Evolutionary conservation across 2,329 filamentous ascomycete species (phyloP).

Genomic region (Colletotrichum aenigma): DNA sequence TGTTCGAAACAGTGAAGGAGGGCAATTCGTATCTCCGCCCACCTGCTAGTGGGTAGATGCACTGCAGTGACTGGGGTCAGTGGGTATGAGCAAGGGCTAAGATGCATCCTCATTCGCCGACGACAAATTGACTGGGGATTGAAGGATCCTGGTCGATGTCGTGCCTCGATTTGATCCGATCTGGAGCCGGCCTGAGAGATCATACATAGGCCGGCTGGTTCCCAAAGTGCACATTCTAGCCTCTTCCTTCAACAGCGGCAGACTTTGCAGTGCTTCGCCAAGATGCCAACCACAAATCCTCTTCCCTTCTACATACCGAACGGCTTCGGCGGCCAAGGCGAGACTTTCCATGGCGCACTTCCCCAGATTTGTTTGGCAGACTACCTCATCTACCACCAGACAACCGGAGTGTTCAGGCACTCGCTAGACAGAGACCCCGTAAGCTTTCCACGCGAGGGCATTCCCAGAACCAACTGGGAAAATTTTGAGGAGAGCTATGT

Average conservation of each 20-base stretch:
- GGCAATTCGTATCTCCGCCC: background rate
- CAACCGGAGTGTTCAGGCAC: background rate
- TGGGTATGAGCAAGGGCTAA: background rate
- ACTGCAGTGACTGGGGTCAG: background rate
- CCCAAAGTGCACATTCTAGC: background rate
- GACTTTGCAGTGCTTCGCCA: background rate
- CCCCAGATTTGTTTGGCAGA: background rate
- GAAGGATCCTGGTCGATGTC: background rate
- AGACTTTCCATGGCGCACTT: background rate
- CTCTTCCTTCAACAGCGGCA: background rate
- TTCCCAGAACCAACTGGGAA: background rate
- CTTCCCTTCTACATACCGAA: background rate
- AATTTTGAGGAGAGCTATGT: background rate
- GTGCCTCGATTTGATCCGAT: background rate
- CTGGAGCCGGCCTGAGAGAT: background rate
- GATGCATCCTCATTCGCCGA: background rate
- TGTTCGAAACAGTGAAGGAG: background rate
- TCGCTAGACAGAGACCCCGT: background rate
- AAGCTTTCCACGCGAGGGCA: background rate
- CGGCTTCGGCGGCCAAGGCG: background rate
- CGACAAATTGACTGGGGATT: background rate
- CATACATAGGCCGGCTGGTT: background rate
- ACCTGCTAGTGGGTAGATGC: background rate
- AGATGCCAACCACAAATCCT: background rate
- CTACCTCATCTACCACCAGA: background rate